Evolutionary conservation across 2,329 filamentous ascomycete genomes (phyloP).

Genomic region (Juglanconis oblonga): DNA sequence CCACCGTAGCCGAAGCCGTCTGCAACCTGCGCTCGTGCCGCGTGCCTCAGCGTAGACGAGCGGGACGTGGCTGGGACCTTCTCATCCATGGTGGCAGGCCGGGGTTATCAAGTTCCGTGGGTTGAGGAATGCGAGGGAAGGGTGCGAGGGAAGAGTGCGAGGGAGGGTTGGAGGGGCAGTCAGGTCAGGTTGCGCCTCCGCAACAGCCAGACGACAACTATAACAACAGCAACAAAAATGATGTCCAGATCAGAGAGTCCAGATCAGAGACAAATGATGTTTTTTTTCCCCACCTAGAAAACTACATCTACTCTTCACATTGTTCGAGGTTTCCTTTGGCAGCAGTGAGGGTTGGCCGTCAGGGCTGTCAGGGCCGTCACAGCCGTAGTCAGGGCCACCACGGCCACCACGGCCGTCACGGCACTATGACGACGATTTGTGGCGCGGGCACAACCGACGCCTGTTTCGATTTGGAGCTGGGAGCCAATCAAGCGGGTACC

Average conservation of each 20-base stretch:
- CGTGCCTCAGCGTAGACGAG: neutral
- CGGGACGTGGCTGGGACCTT: conserved; percentile 1
- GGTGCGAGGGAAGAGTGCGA: neutral
- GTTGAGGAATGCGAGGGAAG: neutral
- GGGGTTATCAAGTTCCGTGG: conserved; percentile 19
- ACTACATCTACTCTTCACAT: too few relatives aligned
- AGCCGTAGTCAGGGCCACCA: too few relatives aligned
- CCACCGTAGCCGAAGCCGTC: conserved; percentile 32
- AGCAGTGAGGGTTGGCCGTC: too few relatives aligned
- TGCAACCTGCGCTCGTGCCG: conserved; percentile 27
- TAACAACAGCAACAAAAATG: too few relatives aligned
- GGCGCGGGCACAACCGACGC: neutral
- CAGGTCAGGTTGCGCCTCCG: too few relatives aligned
- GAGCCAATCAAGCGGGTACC: neutral
- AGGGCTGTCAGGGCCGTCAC: neutral
- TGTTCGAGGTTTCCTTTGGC: too few relatives aligned
- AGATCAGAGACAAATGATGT: too few relatives aligned
- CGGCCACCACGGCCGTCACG: neutral
- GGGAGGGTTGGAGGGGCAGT: too few relatives aligned
- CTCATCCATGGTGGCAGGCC: conserved; percentile 20
- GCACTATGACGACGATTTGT: neutral
- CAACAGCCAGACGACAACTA: too few relatives aligned
- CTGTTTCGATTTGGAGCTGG: neutral
- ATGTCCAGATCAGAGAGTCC: too few relatives aligned
- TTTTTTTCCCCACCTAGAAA: too few relatives aligned